Evolutionary conservation across 2,329 filamentous ascomycete species (phyloP), one percentile per base, ranked within the genome.

Genomic region (Colletotrichum sansevieriae): DNA sequence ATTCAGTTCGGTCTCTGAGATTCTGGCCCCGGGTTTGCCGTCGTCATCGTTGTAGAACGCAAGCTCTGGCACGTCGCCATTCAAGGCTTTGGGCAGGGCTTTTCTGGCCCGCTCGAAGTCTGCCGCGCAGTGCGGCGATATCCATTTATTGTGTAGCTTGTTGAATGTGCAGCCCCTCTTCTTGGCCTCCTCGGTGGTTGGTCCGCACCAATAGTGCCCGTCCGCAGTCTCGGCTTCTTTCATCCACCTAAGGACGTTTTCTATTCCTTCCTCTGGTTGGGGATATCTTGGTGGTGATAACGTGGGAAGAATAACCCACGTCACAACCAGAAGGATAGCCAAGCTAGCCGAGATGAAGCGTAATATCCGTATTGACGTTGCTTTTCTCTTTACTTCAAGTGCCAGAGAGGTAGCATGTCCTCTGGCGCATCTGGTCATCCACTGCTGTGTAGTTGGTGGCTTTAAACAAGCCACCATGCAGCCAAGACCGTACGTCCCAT

Each of bases 111-210:
- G 22, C 13, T 59, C 65, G 3, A 65, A 68, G n/a, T 59, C 61
- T 3, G 29, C 20, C 1, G 35, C 39, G 46, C 65, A 68, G 7
- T 20, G 51, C 2, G 44, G 35, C 5, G 59, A 55, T 52, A 67
- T 67, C 64, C 51, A 67, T 22, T 35, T 51, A 20, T 67, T 67
- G 20, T 67, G 64, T 10, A 67, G 59, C 29, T 56, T 57, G 44
- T 67, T 35, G 18, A 67, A 67, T 10, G 35, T 44, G 44, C 64
- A 67, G 6, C 64, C 64, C 12, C 59, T 22, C 0, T 2, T 35
- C 20, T 56, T 57, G 7, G 64, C 64, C 29, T 67, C 59, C 2
- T 7, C 11, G 4, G 60, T 62, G 11, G 64, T 43, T 10, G 37
- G 44, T 0, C 64, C 64, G 4, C 59, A 67, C 64, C 64, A 67